Evolutionary conservation across 192 early-diverging fungal species (phyloP).

Genomic region (Coemansia sp.): DNA sequence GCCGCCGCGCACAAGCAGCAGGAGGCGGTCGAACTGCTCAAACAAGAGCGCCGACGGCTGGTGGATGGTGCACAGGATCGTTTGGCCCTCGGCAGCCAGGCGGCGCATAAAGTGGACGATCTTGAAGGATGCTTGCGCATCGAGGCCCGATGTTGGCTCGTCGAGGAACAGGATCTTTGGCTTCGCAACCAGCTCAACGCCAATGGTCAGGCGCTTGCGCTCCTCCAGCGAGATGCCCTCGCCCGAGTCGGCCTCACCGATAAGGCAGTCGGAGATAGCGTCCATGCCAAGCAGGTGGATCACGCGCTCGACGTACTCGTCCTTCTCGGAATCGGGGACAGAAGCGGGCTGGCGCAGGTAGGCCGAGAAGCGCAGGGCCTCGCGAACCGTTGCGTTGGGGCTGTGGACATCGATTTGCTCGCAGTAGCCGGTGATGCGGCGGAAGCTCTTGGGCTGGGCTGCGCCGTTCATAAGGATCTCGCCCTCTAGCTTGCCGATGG

Average conservation of each 20-base stretch:
- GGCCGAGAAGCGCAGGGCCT: conserved; percentile 64
- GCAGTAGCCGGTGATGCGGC: conserved; percentile 74
- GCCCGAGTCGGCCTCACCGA: conserved; percentile 69
- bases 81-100: conserved; percentile 64
- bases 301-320: conserved; percentile 73
- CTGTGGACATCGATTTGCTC: conserved; percentile 84
- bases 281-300: conserved; percentile 74
- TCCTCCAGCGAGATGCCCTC: conserved; percentile 86
- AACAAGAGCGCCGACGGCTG: conserved; percentile 84
- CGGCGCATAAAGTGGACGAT: conserved; percentile 70
- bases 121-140: conserved; percentile 75
- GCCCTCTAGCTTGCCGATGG: conserved; percentile 62
- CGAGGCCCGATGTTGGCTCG: conserved; percentile 85
- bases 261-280: conserved; percentile 66
- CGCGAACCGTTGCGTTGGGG: conserved; percentile 68
- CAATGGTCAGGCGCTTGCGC: conserved; percentile 85
- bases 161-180: conserved; percentile 83
- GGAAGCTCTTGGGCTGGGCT: conserved; percentile 57
- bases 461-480: conserved; percentile 69
- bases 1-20: conserved; percentile 79
- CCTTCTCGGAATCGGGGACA: conserved; percentile 64
- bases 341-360: conserved; percentile 65
- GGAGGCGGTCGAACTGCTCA: conserved; percentile 79
- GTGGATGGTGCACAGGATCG: conserved; percentile 82
- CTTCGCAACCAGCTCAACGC: conserved; percentile 77